Evolutionary conservation across 495 filamentous ascomycete species (phyloP), one percentile per base, ranked within the genome.

Genomic region (Aspergillus cavernicola): DNA sequence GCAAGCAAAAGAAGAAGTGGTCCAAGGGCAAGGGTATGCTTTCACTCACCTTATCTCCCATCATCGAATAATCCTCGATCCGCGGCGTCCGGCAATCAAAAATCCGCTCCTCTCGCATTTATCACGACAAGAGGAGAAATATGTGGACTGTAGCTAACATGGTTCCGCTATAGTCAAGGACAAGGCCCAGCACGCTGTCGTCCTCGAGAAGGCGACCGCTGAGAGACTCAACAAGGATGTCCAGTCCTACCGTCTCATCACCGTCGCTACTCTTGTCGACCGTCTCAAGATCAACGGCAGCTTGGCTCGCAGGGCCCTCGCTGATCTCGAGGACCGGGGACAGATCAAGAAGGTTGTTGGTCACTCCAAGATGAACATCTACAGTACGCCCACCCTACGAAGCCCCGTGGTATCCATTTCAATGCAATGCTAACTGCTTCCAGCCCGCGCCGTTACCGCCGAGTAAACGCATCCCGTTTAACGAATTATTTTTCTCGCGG

Each of bases 211-310:
- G 76, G 52, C 68, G 65, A 83, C 78, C 69, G 71, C 73, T 56
- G 83, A 86, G 73, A 84, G 85, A 69, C 76, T 81, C 69, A 85
- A 93, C 81, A 97, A 97, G 81, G 92, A 97, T 82, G 95, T 99
- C 62, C 93, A 97, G 77, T 96, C 95, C 56, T 99, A 97, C 88
- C 91, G 95, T 66, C 90, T 99, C 76, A 89, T 99, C 82, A 99
- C 95, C 66, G 89, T 97, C 69, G 90, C 95, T 64, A 91, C 87
- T 64, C 92, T 99, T 64, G 95, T 99, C 83, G 95, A 99, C 73
- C 83, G 95, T 70, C 85, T 97, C 73, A 99, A 99, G 90, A 96
- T 99, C 84, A 99, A 99, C 80, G 95, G 95, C 69, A 92, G 87
- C 66, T 80, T 99, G 66, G 95, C 95, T 60, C 85, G 95, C 67